Evolutionary conservation across 2,329 filamentous ascomycete species (phyloP).

Genomic region (Colletotrichum caudatum): DNA sequence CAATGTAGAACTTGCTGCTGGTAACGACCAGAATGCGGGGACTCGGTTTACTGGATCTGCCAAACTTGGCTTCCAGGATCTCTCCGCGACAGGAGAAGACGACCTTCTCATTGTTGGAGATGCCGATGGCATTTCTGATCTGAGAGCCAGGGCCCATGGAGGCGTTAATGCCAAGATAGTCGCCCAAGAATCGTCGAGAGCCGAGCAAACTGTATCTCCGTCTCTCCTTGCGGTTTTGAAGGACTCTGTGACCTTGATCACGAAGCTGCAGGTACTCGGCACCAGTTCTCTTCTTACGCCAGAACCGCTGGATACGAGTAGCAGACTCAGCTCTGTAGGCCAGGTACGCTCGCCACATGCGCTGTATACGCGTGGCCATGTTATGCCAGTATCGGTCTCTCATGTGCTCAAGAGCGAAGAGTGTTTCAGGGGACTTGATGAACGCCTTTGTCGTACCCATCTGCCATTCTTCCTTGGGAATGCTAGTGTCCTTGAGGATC

Average conservation of each 20-base stretch:
- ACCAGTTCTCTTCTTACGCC: constrained; percentile 91
- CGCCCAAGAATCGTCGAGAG: constrained; percentile 91
- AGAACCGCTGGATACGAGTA: constrained; percentile 93
- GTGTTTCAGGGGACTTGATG: constrained; percentile 96
- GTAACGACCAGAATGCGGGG: constrained; percentile 88
- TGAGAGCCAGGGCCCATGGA: constrained; percentile 82
- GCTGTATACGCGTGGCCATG: constrained; percentile 97
- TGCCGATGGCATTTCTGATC: constrained; percentile 79
- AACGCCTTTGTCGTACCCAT: constrained; percentile 98
- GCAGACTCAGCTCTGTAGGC: constrained; percentile 93
- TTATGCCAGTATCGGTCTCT: constrained; percentile 99
- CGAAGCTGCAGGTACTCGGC: constrained; percentile 89
- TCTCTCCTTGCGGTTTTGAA: constrained; percentile 89
- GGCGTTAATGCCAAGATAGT: constrained; percentile 92
- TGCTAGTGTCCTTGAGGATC: constrained; percentile 96
- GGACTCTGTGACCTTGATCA: constrained; percentile 85
- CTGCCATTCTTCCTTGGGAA: constrained; percentile 95
- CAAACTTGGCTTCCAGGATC: constrained; percentile 92
- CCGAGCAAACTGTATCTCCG: constrained; percentile 91
- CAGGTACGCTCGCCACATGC: constrained; percentile 96
- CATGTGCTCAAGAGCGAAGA: constrained; percentile 98
- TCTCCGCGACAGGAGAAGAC: constrained; percentile 94
- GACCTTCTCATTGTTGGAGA: constrained; percentile 78
- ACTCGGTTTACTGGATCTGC: constrained; percentile 92
- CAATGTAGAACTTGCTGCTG: constrained; percentile 86